Evolutionary conservation across 2,329 filamentous ascomycete species (phyloP).

Genomic region (Mariannaea elegans): DNA sequence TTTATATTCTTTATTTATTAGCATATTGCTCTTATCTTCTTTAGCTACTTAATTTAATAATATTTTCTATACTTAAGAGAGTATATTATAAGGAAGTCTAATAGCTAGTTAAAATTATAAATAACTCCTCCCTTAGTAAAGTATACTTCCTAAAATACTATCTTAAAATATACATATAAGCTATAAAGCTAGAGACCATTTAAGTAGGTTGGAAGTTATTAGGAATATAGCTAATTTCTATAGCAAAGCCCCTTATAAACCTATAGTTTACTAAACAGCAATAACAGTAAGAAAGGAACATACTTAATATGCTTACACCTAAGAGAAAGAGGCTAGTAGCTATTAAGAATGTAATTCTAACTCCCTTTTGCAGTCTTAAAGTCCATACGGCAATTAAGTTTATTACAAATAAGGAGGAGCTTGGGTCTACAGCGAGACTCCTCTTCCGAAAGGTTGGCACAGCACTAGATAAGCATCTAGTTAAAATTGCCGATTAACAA

Average conservation of each 20-base stretch:
- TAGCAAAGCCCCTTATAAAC: no score
- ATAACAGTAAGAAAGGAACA: slow-evolving; percentile 2
- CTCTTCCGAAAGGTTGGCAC: not conserved
- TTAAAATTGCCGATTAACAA: slow-evolving; percentile 2
- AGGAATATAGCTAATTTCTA: slow-evolving; percentile 6
- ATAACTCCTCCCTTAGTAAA: not conserved
- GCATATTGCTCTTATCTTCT: slow-evolving; percentile 7
- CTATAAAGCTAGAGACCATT: slow-evolving; percentile 10
- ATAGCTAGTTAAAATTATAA: not conserved
- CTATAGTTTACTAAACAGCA: not conserved
- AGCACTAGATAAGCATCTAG: not conserved
- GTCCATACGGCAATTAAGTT: slow-evolving; percentile 1
- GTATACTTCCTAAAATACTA: slow-evolving; percentile 8
- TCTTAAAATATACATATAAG: not conserved
- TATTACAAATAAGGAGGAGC: not conserved
- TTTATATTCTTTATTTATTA: not conserved
- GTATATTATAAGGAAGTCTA: slow-evolving; percentile 1
- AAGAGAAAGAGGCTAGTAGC: not conserved
- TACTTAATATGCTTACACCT: not conserved
- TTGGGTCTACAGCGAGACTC: no score
- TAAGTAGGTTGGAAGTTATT: not conserved
- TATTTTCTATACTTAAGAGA: slow-evolving; percentile 1
- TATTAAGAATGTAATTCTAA: not conserved
- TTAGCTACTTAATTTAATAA: slow-evolving; percentile 5
- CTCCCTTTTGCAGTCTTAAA: not conserved